Base-by-base conservation (phyloP, 768 basidiomycete species). In the Mrakia hoshinonis region DNA sequence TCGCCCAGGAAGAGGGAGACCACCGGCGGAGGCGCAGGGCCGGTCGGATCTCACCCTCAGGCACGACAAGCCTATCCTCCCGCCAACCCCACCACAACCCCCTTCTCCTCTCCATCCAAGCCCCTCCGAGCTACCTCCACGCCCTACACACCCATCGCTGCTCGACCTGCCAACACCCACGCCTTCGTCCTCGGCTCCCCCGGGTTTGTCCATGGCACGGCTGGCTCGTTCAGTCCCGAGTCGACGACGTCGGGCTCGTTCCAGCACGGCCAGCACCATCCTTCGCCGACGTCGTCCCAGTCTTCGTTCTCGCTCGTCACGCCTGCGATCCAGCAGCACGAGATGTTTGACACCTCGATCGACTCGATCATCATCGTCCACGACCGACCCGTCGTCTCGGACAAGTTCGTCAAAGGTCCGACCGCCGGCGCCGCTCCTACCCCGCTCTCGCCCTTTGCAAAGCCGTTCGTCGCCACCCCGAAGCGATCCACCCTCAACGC, bases 291-390 rank as follows among this genome's bases (percentile, higher is more conserved):
- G 6, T 68, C 51, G 15, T 58, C 67, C 7, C 36, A 39, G 13
- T 47, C 58, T 3, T 68, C 67, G 18, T 66, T 26, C 43, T 48
- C 48, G 24, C 64, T 51, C 64, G 24, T 49, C 31, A 51, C 64
- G n/a, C 52, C 58, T 43, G 34, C 26, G 34, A 52, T 68, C 54
- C 34, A 34, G n/a, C 43, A 58, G 67, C 36, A 29, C 15, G 43
- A 39, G 0, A 9, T 34, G 26, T 49, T 49, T 47, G 64, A 66
- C 24, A 46, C 64, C 34, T 34, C 47, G n/a, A 34, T 26, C 51
- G 36, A 65, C 70, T 36, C 64, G 20, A 55, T 72, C 55, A 67
- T 64, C 18, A 67, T 72, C 66, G 31, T 72, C 55, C 65, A 72
- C 65, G 70, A 72, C 22, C 55, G 51, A 0, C 20, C 55, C 18